Percentiles rank a stretch among this genome's conserved stretches.
These are phyloP conservation scores for Leishmania turanica DNA, from an alignment of 208 protist genomes.

Conservation along the genomic window DNA sequence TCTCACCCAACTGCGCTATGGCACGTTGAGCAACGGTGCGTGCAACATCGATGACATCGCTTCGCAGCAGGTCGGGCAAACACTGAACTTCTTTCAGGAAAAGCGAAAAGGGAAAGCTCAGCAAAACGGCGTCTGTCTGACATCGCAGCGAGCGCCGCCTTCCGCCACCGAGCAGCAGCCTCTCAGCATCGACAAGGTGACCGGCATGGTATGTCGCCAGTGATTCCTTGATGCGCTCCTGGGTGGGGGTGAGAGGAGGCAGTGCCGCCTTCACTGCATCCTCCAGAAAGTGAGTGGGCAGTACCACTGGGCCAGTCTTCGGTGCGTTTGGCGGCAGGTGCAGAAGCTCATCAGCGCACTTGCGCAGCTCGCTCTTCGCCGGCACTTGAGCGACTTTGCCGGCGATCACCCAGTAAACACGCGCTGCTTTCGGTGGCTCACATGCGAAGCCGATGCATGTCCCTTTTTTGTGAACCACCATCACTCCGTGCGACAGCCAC, in stretches of 20 bases:
- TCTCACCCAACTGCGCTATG: conserved; percentile 28
- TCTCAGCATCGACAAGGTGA: conserved; percentile 55
- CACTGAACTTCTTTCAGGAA: conserved; percentile 31
- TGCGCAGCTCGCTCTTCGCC: conserved; percentile 42
- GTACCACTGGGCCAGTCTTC: conserved; percentile 37
- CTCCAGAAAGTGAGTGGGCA: conserved; percentile 36
- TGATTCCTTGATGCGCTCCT: conserved; percentile 42
- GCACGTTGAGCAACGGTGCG: conserved; percentile 28
- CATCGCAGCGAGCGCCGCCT: conserved; percentile 61
- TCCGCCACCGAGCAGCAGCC: conserved; percentile 51
- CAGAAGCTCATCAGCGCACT: conserved; percentile 32
- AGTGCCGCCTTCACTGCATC: conserved; percentile 8
- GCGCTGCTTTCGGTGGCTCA: conserved; percentile 39
- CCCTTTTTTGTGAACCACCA: conserved; percentile 34
- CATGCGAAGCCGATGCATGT: conserved; percentile 45
- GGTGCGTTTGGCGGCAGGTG: conserved; percentile 15
- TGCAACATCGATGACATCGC: conserved; percentile 30
- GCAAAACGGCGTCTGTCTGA: conserved; percentile 38
- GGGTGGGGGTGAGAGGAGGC: conserved; percentile 18
- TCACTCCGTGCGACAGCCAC: conserved; percentile 26
- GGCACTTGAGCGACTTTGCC: conserved; percentile 68
- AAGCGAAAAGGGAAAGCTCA: conserved; percentile 41
- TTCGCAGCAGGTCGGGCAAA: conserved; percentile 22
- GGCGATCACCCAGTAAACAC: conserved; percentile 64
- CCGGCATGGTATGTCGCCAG: conserved; percentile 49